A percentile compares a stretch with the other conserved stretches of the same genome.
phyloP scores from a whole-genome alignment of 2,329 filamentous ascomycete genomes.

The Penicillium fuscoglaucum region DNA sequence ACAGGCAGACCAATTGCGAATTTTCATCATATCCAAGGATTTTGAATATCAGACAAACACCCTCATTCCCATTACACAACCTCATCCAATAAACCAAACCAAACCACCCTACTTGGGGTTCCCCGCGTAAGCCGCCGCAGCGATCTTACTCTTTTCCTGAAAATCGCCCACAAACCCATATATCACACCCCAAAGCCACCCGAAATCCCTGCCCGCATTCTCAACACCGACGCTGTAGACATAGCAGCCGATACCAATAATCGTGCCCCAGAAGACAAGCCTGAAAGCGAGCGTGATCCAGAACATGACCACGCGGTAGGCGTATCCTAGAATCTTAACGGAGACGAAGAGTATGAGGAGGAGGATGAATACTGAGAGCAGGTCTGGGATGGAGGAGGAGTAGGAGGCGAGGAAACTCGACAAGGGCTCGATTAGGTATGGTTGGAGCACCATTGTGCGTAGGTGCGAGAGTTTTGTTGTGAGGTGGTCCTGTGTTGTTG shows the following conservation, averaged over 20 bases:
- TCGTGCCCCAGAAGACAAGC: slow-evolving; percentile 63
- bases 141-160: slow-evolving; percentile 29
- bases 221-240: slow-evolving; percentile 50
- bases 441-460: slow-evolving; percentile 47
- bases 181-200: slow-evolving; percentile 63
- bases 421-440: slow-evolving; percentile 49
- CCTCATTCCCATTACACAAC: background rate
- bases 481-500: slow-evolving; percentile 20
- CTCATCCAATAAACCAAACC: background rate
- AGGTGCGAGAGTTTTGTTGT: slow-evolving; percentile 28
- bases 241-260: slow-evolving; percentile 57
- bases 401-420: slow-evolving; percentile 36
- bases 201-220: slow-evolving; percentile 35
- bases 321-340: slow-evolving; percentile 65
- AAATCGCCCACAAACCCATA: slow-evolving; percentile 65
- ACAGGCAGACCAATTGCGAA: background rate
- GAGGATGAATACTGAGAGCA: slow-evolving; percentile 49
- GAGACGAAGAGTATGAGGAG: slow-evolving; percentile 63
- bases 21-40: background rate
- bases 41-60: background rate
- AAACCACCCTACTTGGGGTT: slow-evolving; percentile 50
- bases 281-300: slow-evolving; percentile 69
- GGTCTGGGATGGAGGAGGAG: slow-evolving; percentile 34
- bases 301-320: slow-evolving; percentile 71
- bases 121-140: slow-evolving; percentile 48